Evolutionary conservation across 108 stramenopile species (phyloP).

Genomic region (Skeletonema menzelii): DNA sequence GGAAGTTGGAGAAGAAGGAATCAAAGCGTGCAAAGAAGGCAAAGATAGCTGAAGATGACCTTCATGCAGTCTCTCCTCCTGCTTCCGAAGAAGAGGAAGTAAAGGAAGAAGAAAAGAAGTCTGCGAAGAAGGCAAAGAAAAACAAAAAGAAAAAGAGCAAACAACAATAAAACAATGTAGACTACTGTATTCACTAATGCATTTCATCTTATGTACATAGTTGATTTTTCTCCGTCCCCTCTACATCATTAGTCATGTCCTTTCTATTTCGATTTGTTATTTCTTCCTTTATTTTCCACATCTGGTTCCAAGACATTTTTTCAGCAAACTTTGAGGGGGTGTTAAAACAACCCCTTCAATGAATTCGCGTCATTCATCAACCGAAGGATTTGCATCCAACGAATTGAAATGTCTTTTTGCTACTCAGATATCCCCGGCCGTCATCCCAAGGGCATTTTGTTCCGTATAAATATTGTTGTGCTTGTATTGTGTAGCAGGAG

Average conservation of each 20-base stretch:
- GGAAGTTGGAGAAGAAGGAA: conserved; percentile 5
- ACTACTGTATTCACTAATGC: background rate
- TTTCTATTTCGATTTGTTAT: background rate
- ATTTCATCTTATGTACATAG: background rate
- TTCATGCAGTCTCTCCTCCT: conserved; percentile 4
- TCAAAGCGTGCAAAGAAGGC: conserved; percentile 25
- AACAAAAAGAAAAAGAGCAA: conserved; percentile 30
- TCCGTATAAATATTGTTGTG: background rate
- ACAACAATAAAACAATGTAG: conserved; percentile 2
- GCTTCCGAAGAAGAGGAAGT: conserved; percentile 26
- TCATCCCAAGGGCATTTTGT: conserved; percentile 19
- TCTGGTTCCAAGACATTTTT: conserved; percentile 10
- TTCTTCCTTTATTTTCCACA: background rate
- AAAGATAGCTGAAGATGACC: conserved; percentile 8
- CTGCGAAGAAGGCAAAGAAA: conserved; percentile 46
- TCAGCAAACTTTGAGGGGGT: conserved; percentile 29
- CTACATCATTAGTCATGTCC: background rate
- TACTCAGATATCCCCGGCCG: conserved; percentile 37
- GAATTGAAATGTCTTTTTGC: background rate
- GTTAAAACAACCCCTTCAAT: background rate
- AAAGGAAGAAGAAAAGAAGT: conserved; percentile 40
- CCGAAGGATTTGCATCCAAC: background rate
- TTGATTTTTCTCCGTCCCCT: background rate
- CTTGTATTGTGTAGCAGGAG: background rate
- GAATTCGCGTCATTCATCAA: conserved; percentile 46